Evolutionary conservation across 1,139 yeast species (phyloP).

Genomic region (Meyerozyma smithsonii): DNA sequence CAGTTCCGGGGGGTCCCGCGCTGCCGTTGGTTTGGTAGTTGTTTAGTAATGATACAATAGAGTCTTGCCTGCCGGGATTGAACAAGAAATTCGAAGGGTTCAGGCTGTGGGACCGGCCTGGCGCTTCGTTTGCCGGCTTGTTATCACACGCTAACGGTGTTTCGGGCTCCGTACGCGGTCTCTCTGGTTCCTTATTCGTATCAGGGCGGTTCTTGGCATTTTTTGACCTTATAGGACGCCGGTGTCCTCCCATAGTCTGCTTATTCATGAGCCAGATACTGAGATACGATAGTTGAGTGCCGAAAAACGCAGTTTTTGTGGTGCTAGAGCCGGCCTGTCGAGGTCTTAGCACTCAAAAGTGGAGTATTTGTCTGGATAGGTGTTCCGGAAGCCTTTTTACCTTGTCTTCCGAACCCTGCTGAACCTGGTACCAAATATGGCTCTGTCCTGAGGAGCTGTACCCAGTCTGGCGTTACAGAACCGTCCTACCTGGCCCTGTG

Average conservation of each 20-base stretch:
- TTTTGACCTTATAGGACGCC: neutral
- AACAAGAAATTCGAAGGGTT: conserved; percentile 11
- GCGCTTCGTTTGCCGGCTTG: neutral
- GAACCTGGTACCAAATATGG: too few relatives aligned
- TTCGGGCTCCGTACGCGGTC: neutral
- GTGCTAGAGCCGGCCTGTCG: too few relatives aligned
- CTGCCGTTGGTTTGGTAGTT: conserved; percentile 10
- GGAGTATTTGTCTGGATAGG: too few relatives aligned
- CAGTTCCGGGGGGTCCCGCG: conserved; percentile 7
- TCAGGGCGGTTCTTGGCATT: neutral
- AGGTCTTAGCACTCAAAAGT: too few relatives aligned
- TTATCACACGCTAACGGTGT: neutral
- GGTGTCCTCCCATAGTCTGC: neutral
- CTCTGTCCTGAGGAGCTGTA: too few relatives aligned
- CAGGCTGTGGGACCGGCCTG: conserved; percentile 3
- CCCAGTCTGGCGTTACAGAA: too few relatives aligned
- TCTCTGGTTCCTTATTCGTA: neutral
- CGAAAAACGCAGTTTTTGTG: neutral
- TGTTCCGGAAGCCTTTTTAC: too few relatives aligned
- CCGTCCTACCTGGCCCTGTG: neutral
- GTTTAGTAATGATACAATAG: conserved; percentile 13
- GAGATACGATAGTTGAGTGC: too few relatives aligned
- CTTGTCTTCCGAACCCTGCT: too few relatives aligned
- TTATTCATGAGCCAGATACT: neutral
- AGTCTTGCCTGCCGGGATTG: conserved; percentile 16